These are phyloP conservation scores for Ensete glaucum DNA, from an alignment of 176 grass and related monocot genomes.

Conservation along the genomic window DNA sequence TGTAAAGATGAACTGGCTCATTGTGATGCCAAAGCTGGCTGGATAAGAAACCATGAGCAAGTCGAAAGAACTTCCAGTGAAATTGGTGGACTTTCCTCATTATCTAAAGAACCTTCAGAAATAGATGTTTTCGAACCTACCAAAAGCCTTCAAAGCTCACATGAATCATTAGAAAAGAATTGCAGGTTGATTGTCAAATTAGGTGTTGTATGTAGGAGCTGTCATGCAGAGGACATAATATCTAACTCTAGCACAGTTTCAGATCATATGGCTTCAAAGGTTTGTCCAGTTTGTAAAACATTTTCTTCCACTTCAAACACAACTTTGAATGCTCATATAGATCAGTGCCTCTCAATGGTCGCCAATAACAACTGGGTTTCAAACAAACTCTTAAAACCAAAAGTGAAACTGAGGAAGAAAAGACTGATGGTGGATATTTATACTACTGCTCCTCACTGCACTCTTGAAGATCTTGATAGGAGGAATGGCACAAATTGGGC, in stretches of 20 bases:
- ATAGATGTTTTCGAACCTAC: constrained; percentile 3
- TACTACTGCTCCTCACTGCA: constrained; percentile 14
- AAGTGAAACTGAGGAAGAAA: constrained; percentile 28
- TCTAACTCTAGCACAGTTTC: constrained; percentile 11
- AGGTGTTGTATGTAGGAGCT: not conserved
- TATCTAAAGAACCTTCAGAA: not conserved
- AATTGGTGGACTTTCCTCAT: not conserved
- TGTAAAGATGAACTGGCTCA: not conserved
- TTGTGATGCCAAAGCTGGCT: not conserved
- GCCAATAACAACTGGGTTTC: not conserved
- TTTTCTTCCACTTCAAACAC: constrained; percentile 26
- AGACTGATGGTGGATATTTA: constrained; percentile 22
- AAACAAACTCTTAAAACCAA: not conserved
- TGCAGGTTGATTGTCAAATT: constrained; percentile 12
- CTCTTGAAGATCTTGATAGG: constrained; percentile 27
- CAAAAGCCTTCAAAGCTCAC: not conserved
- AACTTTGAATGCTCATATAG: constrained; percentile 29
- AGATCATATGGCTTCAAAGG: constrained; percentile 22
- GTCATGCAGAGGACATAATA: constrained; percentile 6
- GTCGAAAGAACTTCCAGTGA: not conserved
- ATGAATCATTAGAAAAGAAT: constrained; percentile 1
- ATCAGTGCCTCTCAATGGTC: constrained; percentile 13
- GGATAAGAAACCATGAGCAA: not conserved
- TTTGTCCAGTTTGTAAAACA: constrained; percentile 26
- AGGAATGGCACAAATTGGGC: constrained; percentile 33